These are phyloP conservation scores for Rhazya stricta DNA, from an alignment of 257 asterid species.

Conservation along the genomic window DNA sequence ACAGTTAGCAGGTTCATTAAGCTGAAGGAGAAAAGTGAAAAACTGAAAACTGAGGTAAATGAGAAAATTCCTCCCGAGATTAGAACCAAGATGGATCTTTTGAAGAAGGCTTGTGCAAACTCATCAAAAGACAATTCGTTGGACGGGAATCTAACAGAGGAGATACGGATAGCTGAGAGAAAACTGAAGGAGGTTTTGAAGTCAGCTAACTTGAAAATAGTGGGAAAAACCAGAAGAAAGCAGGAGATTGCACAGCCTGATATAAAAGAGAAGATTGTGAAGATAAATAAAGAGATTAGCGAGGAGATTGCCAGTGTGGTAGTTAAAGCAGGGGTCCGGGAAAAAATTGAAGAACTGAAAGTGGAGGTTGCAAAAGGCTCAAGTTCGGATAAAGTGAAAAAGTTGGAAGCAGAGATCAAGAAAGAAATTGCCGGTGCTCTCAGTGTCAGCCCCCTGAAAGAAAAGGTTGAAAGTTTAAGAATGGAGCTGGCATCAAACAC, in stretches of 20 bases:
- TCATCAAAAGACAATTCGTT: conserved; percentile 20
- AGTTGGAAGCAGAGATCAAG: conserved; percentile 41
- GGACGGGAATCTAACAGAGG: conserved; percentile 29
- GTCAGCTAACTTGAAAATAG: conserved; percentile 39
- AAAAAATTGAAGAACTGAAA: conserved; percentile 36
- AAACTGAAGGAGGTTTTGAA: conserved; percentile 32
- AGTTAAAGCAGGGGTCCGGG: conserved; percentile 21
- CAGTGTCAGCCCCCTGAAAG: conserved; percentile 33
- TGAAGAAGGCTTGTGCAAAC: conserved; percentile 35
- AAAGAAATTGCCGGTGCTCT: conserved; percentile 37
- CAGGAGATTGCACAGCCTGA: conserved; percentile 11
- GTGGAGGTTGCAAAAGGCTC: conserved; percentile 32
- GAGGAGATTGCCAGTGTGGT: conserved; percentile 32
- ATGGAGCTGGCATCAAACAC: conserved; percentile 17
- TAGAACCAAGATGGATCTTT: conserved; percentile 28
- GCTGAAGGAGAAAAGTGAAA: conserved; percentile 38
- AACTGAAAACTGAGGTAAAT: conserved; percentile 40
- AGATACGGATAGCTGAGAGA: conserved; percentile 26
- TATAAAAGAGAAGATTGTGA: conserved; percentile 30
- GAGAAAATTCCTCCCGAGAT: conserved; percentile 35
- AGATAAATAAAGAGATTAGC: conserved; percentile 31
- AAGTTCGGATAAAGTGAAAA: conserved; percentile 31
- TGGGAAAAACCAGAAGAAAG: conserved; percentile 28
- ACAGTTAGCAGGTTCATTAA: conserved; percentile 30
- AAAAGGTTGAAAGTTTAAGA: conserved; percentile 38